Conservation (phyloP, 768 basidiomycete genomes). For the Termitomyces sp. region DNA sequence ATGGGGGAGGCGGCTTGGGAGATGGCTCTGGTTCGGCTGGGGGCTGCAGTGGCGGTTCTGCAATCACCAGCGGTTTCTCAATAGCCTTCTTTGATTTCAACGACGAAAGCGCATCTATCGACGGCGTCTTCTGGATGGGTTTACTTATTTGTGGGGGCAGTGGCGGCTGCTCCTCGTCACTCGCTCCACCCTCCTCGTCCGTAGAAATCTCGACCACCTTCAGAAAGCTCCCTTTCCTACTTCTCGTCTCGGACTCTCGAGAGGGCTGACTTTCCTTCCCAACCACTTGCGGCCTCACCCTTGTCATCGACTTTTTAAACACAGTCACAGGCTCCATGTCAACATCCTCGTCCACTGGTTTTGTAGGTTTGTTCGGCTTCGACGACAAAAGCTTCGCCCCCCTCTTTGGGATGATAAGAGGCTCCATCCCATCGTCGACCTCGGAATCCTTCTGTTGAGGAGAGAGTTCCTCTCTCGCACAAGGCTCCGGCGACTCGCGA, state of each 20-base stretch:
- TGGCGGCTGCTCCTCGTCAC: slow-evolving; percentile 12
- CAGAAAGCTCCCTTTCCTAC: slow-evolving; percentile 11
- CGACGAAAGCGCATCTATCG: not conserved
- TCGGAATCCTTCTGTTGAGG: not conserved
- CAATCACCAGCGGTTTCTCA: not conserved
- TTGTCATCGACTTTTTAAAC: not conserved
- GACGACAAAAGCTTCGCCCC: slow-evolving; percentile 1
- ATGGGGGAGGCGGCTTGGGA: not conserved
- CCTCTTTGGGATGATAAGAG: slow-evolving; percentile 10
- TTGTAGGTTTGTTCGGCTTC: not conserved
- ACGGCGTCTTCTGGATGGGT: slow-evolving; percentile 2
- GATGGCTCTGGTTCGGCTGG: not conserved
- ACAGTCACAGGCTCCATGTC: not conserved
- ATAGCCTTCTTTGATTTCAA: not conserved
- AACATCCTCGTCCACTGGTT: slow-evolving; percentile 1
- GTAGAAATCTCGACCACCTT: slow-evolving; percentile 38
- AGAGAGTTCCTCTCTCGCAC: not conserved
- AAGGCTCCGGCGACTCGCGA: not conserved
- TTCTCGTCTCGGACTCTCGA: slow-evolving; percentile 7
- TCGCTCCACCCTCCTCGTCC: slow-evolving; percentile 27
- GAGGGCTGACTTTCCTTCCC: not conserved
- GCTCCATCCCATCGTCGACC: slow-evolving; percentile 1
- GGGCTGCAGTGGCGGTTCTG: not conserved
- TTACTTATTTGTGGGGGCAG: not conserved
- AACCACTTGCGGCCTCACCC: not conserved